Evolutionary conservation across 495 filamentous ascomycete species (phyloP).

Genomic region (Glonium stellatum): DNA sequence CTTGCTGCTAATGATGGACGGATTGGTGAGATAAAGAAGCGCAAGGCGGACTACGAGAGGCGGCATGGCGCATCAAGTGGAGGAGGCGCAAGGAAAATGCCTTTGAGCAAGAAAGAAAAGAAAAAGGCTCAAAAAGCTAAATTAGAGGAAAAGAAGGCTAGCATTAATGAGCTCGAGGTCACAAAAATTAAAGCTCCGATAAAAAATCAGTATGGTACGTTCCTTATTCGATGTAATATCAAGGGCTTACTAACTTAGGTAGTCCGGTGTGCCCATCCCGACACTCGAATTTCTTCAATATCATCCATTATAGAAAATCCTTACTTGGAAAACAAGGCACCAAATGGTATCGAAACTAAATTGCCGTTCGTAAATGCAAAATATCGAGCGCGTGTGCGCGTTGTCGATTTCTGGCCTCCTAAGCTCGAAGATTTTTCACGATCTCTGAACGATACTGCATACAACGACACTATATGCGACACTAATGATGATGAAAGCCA

Average conservation of each 20-base stretch:
- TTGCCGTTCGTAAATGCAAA: slow-evolving; percentile 69
- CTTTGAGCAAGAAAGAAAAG: slow-evolving; percentile 34
- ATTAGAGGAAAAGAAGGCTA: slow-evolving; percentile 36
- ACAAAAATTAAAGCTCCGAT: not conserved
- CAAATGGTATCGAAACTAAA: slow-evolving; percentile 40
- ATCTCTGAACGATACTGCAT: slow-evolving; percentile 21
- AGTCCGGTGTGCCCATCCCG: slow-evolving; percentile 34
- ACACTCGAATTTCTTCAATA: slow-evolving; percentile 40
- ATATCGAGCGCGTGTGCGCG: slow-evolving; percentile 60
- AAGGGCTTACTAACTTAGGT: slow-evolving; percentile 1
- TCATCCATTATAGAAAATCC: slow-evolving; percentile 45
- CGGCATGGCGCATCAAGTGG: slow-evolving; percentile 21
- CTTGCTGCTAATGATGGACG: slow-evolving; percentile 24
- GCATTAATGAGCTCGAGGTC: slow-evolving; percentile 17
- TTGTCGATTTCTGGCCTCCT: slow-evolving; percentile 74
- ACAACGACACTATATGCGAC: not conserved
- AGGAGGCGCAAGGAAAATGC: slow-evolving; percentile 36
- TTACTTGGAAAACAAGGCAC: slow-evolving; percentile 33
- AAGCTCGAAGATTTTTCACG: slow-evolving; percentile 65
- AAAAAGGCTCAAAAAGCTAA: slow-evolving; percentile 36
- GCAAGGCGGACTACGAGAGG: slow-evolving; percentile 13
- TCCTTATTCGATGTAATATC: not conserved
- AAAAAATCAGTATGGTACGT: slow-evolving; percentile 34
- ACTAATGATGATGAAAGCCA: too few species aligned
- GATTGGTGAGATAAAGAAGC: slow-evolving; percentile 3